A percentile compares a stretch with the other conserved stretches of the same genome.
Evolutionary conservation across 2,329 filamentous ascomycete species (phyloP).

Genomic region (Colletotrichum sidae): DNA sequence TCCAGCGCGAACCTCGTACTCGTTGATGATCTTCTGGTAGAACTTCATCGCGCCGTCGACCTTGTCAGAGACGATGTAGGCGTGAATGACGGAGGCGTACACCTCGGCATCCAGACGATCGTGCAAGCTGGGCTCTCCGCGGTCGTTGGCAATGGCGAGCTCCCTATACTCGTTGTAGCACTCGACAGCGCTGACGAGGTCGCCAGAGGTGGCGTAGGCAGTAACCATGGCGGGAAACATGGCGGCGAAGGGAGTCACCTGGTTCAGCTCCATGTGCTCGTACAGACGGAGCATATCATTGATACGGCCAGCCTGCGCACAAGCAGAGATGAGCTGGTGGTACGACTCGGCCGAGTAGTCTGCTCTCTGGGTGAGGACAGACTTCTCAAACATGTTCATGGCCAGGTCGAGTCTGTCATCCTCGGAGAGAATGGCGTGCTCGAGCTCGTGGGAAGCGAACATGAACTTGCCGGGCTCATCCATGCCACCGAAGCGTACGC

Average conservation of each 20-base stretch:
- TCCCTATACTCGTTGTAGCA: conserved; percentile 96
- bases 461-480: conserved; percentile 88
- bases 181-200: conserved; percentile 89
- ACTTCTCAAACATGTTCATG: conserved; percentile 85
- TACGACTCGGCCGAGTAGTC: conserved; percentile 87
- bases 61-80: conserved; percentile 86
- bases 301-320: conserved; percentile 82
- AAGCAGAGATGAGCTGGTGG: conserved; percentile 85
- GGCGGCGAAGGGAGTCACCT: conserved; percentile 79
- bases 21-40: conserved; percentile 79
- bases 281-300: conserved; percentile 92
- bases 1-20: conserved; percentile 67
- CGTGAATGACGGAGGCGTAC: conserved; percentile 91
- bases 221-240: conserved; percentile 95
- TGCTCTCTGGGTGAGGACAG: conserved; percentile 70
- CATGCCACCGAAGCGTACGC: conserved; percentile 86
- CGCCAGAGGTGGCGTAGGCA: conserved; percentile 85
- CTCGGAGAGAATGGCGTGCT: conserved; percentile 86
- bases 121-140: conserved; percentile 74
- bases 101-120: conserved; percentile 84
- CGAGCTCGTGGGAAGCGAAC: conserved; percentile 87
- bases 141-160: conserved; percentile 86
- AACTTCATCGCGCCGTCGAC: conserved; percentile 86
- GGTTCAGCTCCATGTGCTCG: conserved; percentile 87
- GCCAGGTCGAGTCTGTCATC: conserved; percentile 90